A percentile compares a stretch with the other conserved stretches of the same genome.
These are phyloP conservation scores for Priceomyces castillae DNA, from an alignment of 805 yeast genomes.

Conservation along the genomic window DNA sequence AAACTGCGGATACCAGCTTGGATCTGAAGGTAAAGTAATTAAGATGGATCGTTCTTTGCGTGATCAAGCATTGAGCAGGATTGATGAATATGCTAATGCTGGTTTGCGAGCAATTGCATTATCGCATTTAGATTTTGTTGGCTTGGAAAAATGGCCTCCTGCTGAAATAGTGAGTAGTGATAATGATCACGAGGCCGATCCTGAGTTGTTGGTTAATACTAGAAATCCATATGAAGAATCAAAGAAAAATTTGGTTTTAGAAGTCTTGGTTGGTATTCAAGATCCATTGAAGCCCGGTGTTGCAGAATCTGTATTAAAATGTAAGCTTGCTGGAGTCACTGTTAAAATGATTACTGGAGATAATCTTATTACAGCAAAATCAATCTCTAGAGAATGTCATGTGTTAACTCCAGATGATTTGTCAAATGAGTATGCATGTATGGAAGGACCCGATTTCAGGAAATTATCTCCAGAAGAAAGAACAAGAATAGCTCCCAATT, in stretches of 20 bases:
- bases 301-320: slow-evolving; percentile 79
- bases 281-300: slow-evolving; percentile 94
- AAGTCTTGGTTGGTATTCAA: slow-evolving; percentile 86
- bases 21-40: slow-evolving; percentile 23
- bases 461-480: slow-evolving; percentile 59
- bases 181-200: slow-evolving; percentile 20
- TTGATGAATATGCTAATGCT: slow-evolving; percentile 60
- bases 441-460: slow-evolving; percentile 94
- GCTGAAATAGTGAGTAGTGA: slow-evolving; percentile 30
- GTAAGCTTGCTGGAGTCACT: slow-evolving; percentile 87
- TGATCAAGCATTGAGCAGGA: slow-evolving; percentile 29
- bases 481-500: slow-evolving; percentile 58
- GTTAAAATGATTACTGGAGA: slow-evolving; percentile 99
- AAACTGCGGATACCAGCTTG: slow-evolving; percentile 47
- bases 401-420: slow-evolving; percentile 56
- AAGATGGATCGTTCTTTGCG: slow-evolving; percentile 29
- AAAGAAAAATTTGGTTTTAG: slow-evolving; percentile 44
- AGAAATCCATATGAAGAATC: slow-evolving; percentile 22
- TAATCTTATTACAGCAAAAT: slow-evolving; percentile 84
- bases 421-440: slow-evolving; percentile 55
- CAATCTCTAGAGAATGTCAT: slow-evolving; percentile 85
- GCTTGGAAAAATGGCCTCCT: slow-evolving; percentile 65
- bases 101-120: slow-evolving; percentile 89
- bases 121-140: slow-evolving; percentile 70
- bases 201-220: slow-evolving; percentile 26